Base-by-base conservation (phyloP, 2,329 filamentous ascomycete species). In the Aspergillus ibericus region DNA sequence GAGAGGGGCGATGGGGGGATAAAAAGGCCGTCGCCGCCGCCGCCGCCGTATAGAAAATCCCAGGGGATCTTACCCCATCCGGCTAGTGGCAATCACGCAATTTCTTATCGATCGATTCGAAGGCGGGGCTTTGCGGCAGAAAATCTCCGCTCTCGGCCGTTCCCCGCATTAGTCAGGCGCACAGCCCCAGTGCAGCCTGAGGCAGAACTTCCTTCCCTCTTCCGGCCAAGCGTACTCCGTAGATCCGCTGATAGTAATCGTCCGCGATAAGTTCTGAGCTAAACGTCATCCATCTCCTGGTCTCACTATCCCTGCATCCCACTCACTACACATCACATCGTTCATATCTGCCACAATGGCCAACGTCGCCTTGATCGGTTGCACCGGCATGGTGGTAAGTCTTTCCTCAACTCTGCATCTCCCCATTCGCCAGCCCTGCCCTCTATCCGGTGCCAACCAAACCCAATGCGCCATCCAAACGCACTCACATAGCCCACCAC, bases 351-450 rank as follows among this genome's bases (percentile, higher is more conserved):
- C 10, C 16, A 58, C 20, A 27, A 81, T 81, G 78, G 73, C 79
- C 32, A 77, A 77, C 32, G 72, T 75, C n/a, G 74, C 76, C 13
- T 56, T 82, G 35, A 68, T 81, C 50, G 80, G 80, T 32, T 73
- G 70, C 53, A 82, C 80, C 5, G 81, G 81, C 58, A 76, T 82
- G 63, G 79, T 82, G 59, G 80, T 82, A 76, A 66, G 78, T 69
- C 27, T 44, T 18, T 25, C 25, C 16, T 35, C 20, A 42, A 12
- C 29, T 16, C 6, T 7, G 22, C n/a, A 36, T 49, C 13, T 35
- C 18, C 48, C 29, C 8, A 10, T n/a, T 29, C 18, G 12, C 20
- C 18, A 20, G 40, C 22, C 25, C 35, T n/a, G 12, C 22, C 22
- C n/a, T 29, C 25, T 13, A n/a, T 22, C 9, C 25, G 3, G 27